Percentiles rank a stretch among this genome's conserved stretches.
Evolutionary conservation across 148 eudicot species (phyloP).

Genomic region (Amaranthus cruentus): DNA sequence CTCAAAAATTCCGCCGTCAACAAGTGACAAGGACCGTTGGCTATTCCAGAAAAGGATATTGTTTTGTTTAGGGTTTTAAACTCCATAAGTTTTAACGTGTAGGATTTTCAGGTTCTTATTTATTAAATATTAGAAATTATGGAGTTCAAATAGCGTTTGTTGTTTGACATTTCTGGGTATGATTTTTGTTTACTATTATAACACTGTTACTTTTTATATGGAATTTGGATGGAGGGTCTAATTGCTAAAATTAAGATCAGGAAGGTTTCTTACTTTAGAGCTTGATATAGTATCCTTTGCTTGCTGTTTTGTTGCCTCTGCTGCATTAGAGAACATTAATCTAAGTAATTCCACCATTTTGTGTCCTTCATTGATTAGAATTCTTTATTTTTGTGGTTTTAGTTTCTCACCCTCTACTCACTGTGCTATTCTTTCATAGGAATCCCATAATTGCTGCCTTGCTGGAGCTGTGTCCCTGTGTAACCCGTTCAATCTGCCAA

Average conservation of each 20-base stretch:
- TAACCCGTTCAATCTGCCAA: constrained; percentile 89
- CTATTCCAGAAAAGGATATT: no score
- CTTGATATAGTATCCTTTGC: background rate
- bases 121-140: no score
- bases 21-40: no score
- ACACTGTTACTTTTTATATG: background rate
- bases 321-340: background rate
- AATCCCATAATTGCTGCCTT: constrained; percentile 60
- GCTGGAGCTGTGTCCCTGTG: constrained; percentile 93
- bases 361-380: background rate
- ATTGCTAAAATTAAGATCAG: background rate
- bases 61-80: no score
- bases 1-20: no score
- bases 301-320: background rate
- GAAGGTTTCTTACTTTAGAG: background rate
- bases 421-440: constrained; percentile 39
- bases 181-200: no score
- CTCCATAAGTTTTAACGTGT: no score
- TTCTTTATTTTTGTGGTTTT: background rate
- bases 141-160: no score
- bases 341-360: background rate
- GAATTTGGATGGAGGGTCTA: background rate
- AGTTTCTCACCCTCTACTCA: background rate
- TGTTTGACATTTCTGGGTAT: no score
- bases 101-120: no score